Evolutionary conservation across 2,329 filamentous ascomycete genomes (phyloP), one percentile per base, ranked within the genome.

Genomic region (Tolypocladium tundrense): DNA sequence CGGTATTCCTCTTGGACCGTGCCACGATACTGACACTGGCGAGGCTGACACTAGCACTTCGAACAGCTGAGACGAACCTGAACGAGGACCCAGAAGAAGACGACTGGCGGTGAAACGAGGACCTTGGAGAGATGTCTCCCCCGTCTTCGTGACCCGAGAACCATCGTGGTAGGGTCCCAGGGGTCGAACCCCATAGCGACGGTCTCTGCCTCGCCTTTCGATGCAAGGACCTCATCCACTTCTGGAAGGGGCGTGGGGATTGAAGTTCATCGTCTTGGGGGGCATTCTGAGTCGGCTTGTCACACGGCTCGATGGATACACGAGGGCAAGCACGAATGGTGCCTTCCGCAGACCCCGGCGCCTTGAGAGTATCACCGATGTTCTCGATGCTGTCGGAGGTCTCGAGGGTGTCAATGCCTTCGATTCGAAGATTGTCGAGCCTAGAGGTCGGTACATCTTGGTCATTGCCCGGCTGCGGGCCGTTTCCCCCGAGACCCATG

Each of bases 21-120:
- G 83, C 82, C 53, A 83, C 77, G 59, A 88, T 77, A 71, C 89
- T 95, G 63, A 83, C 79, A 65, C 87, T 90, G 53, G 85, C 82
- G 59, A 92, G 76, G 60, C 91, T 96, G 60, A 90, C 79, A 59
- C 88, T 92, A 56, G 89, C 88, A 61, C 90, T 94, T 69, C 88
- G 91, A 64, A 95, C 81, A 19, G 84, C 87, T n/a, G 86, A 84
- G 43, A 97, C 84, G 67, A 92, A 91, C 2, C 83, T 88, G 60
- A 90, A 85, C 0, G 91, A 95, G 8, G 88, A 90, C 1, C 81
- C 81, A 14, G 89, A 89, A 2, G 87, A 88, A 9, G 83, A 84
- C 57, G 60, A 59, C 45, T 58, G 53, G 2, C 43, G 52, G 40
- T 55, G 56, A n/a, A 48, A 60, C 53, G 59, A 58, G 16, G 40